These are phyloP conservation scores for Teunomyces cretensis DNA, from an alignment of 805 yeast genomes.

Conservation along the genomic window DNA sequence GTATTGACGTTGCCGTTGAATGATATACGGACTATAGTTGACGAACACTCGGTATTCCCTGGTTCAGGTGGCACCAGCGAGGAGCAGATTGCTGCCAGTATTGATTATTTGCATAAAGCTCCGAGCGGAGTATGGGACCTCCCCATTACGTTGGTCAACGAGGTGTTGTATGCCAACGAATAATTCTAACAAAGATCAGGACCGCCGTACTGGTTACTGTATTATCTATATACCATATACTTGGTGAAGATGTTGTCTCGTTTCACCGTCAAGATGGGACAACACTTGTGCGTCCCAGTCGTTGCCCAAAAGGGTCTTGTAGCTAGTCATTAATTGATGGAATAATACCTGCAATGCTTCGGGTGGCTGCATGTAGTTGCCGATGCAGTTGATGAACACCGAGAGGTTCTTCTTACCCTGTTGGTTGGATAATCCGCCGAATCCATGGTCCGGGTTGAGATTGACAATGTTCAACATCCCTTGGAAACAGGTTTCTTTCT, in stretches of 20 bases:
- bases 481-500: conserved; percentile 80
- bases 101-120: conserved; percentile 44
- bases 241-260: conserved; percentile 20
- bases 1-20: conserved; percentile 59
- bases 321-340: conserved; percentile 44
- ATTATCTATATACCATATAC: conserved; percentile 19
- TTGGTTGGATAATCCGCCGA: conserved; percentile 46
- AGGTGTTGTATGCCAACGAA: conserved; percentile 50
- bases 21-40: conserved; percentile 65
- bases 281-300: conserved; percentile 35
- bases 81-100: conserved; percentile 15
- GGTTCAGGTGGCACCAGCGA: conserved; percentile 11
- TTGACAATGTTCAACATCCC: conserved; percentile 77
- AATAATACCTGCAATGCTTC: conserved; percentile 45
- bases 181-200: too few species aligned
- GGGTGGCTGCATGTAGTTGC: conserved; percentile 51
- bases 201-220: not conserved
- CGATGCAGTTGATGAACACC: conserved; percentile 59
- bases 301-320: conserved; percentile 47
- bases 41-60: conserved; percentile 51
- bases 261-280: conserved; percentile 30
- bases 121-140: conserved; percentile 88
- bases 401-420: conserved; percentile 49
- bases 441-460: conserved; percentile 60
- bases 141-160: conserved; percentile 69